Percentiles rank a stretch among this genome's conserved stretches.
phyloP scores from a whole-genome alignment of 148 eudicot species.

The Beta vulgaris region DNA sequence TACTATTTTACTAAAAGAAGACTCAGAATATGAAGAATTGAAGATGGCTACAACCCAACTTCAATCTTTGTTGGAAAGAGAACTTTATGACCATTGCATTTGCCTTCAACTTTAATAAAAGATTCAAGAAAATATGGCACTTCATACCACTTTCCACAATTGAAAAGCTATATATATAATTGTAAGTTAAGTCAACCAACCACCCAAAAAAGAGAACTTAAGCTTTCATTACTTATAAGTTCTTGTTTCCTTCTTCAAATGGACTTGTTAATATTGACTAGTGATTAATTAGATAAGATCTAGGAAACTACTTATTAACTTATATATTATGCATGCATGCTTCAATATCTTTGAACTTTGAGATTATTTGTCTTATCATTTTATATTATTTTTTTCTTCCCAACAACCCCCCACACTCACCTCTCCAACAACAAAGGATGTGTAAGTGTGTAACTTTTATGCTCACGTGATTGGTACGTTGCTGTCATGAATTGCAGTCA shows the following conservation, averaged over 20 bases:
- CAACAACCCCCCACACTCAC: not conserved
- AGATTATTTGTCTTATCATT: not conserved
- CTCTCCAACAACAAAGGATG: constrained; percentile 12
- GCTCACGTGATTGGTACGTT: constrained; percentile 5
- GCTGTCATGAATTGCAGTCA: too few species aligned
- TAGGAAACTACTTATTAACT: too few species aligned
- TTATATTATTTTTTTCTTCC: not conserved
- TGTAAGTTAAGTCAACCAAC: not conserved
- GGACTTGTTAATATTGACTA: constrained; percentile 11
- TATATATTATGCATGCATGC: not conserved
- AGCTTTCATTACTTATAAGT: not conserved
- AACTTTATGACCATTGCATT: constrained; percentile 14
- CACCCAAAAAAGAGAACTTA: not conserved
- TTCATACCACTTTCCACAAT: constrained; percentile 14
- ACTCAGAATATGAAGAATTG: not conserved
- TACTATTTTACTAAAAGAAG: not conserved
- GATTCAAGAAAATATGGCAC: constrained; percentile 12
- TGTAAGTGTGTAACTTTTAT: not conserved
- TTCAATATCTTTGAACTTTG: not conserved
- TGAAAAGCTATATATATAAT: constrained; percentile 13
- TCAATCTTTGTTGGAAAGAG: constrained; percentile 19
- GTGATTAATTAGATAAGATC: not conserved
- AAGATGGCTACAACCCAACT: not conserved
- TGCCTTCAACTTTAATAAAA: constrained; percentile 28
- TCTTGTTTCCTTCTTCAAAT: not conserved